phyloP scores from a whole-genome alignment of 73 alveolate species.

The Paramecium biaurelia region DNA sequence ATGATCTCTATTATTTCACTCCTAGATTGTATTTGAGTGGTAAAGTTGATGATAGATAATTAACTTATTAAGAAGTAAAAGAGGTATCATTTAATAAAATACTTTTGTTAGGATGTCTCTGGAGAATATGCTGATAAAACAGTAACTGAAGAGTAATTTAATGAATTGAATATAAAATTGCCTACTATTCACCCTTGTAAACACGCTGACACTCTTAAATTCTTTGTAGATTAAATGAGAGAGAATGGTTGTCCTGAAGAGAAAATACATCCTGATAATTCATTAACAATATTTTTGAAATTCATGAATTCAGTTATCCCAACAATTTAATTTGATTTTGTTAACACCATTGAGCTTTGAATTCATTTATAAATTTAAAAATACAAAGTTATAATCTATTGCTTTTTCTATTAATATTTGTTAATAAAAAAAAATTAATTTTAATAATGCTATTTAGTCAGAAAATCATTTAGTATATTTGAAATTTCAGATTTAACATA shows the following conservation, averaged over 20 bases:
- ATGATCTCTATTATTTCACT: conserved; percentile 5
- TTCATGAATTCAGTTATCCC: background rate
- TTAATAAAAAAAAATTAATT: background rate
- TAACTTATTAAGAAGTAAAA: background rate
- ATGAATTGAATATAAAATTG: background rate
- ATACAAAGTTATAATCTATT: background rate
- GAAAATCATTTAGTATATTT: background rate
- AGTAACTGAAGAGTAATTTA: background rate
- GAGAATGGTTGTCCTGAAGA: background rate
- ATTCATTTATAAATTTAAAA: background rate
- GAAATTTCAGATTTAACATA: too few species aligned
- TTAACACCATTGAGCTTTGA: background rate
- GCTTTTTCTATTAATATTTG: background rate
- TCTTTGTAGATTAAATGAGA: background rate
- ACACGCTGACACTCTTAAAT: conserved; percentile 47
- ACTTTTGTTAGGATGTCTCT: background rate
- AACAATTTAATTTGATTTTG: conserved; percentile 46
- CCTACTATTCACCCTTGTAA: conserved; percentile 36
- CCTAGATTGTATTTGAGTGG: conserved; percentile 11
- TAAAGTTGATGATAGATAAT: background rate
- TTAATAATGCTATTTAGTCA: too few species aligned
- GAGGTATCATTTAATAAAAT: background rate
- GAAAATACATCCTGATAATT: conserved; percentile 14
- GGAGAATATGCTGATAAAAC: conserved; percentile 30
- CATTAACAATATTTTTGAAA: background rate